A percentile compares a stretch with the other conserved stretches of the same genome.
phyloP scores from a whole-genome alignment of 202 grass and related monocot species.

The Carex sylvatica region DNA sequence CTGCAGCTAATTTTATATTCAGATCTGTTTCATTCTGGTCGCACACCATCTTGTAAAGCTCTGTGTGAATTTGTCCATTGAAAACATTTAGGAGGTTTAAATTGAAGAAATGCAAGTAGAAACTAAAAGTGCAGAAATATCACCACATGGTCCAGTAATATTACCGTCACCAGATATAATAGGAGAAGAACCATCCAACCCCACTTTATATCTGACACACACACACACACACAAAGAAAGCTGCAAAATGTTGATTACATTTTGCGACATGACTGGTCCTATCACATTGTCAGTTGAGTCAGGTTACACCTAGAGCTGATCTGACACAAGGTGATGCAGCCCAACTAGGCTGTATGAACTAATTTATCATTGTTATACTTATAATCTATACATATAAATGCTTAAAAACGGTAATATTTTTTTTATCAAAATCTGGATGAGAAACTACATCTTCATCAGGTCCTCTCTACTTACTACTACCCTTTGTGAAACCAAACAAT shows the following conservation, averaged over 20 bases:
- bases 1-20: conserved; percentile 74
- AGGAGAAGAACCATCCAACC: not conserved
- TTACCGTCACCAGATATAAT: not conserved
- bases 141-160: not conserved
- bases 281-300: not conserved
- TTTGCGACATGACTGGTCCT: not conserved
- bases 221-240: not conserved
- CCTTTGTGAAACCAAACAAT: not conserved
- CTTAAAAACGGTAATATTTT: not conserved
- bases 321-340: not conserved
- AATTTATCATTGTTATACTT: not conserved
- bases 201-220: not conserved
- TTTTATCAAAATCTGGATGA: not conserved
- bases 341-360: not conserved
- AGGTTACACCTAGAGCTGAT: not conserved
- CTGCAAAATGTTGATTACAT: not conserved
- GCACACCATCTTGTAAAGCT: conserved; percentile 99
- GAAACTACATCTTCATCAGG: not conserved
- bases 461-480: not conserved
- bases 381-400: not conserved
- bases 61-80: conserved; percentile 38
- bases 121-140: not conserved
- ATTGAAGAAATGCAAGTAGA: not conserved
- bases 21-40: conserved; percentile 75
- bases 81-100: conserved; percentile 17